Evolutionary conservation across 345 rosid genomes (phyloP).

Genomic region (Orychophragmus violaceus): DNA sequence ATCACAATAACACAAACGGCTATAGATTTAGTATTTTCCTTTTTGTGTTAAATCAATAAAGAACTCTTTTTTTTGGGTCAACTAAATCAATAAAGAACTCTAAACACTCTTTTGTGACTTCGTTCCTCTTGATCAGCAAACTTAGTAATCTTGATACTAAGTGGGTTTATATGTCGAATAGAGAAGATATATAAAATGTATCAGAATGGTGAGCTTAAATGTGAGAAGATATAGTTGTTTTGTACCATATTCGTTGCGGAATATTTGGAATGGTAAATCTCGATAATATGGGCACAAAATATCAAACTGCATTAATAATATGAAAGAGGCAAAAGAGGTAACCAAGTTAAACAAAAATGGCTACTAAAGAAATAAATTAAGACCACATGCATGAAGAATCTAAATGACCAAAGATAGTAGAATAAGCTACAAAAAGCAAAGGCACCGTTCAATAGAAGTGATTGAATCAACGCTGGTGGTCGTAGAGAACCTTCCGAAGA

Average conservation of each 20-base stretch:
- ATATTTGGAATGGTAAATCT: conserved; percentile 4
- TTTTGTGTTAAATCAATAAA: too few relatives aligned
- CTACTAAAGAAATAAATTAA: too few relatives aligned
- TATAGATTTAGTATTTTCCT: not conserved
- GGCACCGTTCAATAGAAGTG: not conserved
- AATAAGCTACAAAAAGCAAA: not conserved
- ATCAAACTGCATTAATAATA: too few relatives aligned
- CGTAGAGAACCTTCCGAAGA: not conserved
- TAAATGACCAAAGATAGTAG: too few relatives aligned
- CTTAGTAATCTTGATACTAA: not conserved
- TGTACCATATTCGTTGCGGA: not conserved
- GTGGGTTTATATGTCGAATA: not conserved
- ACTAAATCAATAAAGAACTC: not conserved
- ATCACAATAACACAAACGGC: not conserved
- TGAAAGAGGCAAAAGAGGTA: too few relatives aligned
- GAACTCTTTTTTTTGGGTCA: not conserved
- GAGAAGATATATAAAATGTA: too few relatives aligned
- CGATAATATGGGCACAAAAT: too few relatives aligned
- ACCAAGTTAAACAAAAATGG: too few relatives aligned
- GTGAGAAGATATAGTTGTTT: conserved; percentile 25
- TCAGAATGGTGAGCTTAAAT: too few relatives aligned
- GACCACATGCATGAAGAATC: too few relatives aligned
- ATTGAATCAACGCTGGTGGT: not conserved
- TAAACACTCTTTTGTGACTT: not conserved
- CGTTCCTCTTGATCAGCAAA: not conserved